Evolutionary conservation across 768 basidiomycete genomes (phyloP), one percentile per base, ranked within the genome.

Genomic region (Stropharia rugosoannulata): DNA sequence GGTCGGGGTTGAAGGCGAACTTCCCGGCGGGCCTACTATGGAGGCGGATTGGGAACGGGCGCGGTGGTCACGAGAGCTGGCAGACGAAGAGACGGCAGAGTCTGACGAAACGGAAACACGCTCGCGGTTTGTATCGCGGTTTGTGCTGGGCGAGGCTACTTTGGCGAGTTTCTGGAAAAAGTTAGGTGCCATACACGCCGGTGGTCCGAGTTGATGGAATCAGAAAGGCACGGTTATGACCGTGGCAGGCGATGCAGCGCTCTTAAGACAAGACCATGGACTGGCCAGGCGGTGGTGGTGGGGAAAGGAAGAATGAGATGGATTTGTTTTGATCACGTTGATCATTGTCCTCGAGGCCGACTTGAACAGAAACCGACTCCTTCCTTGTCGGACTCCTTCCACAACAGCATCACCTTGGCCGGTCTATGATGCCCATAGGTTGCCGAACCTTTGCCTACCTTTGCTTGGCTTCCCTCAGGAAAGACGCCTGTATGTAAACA

Each of bases 81-180:
- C 55, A 15, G 57, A 55, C 37, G 60, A 50, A 11, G 58, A 42
- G 18, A 55, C 56, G 6, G 60, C 58, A 12, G 57, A 53, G 32
- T 59, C 62, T n/a, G 66, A 61, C 12, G 57, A 55, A 18, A 56
- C 59, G n/a, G 59, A 61, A 22, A 58, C 58, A 16, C 64, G 60
- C 35, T 68, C 64, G 47, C 64, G 64, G 18, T 44, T 40, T 35
- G 41, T 42, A 42, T 43, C 18, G 47, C 38, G 59, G 42, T 19
- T 7, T 15, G 32, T 49, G 47, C 35, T 59, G 27, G 45, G 59
- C n/a, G 49, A 51, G 18, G 62, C 56, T 29, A 54, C 59, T 60
- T 64, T 67, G 39, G 62, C 64, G 51, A 67, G 59, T 55, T 64
- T 67, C 46, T 61, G 60, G 29, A 67, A 45, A 41, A 67, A 67